Base-by-base conservation (phyloP, 352 stramenopile genomes). In the Phytophthora foliorum region DNA sequence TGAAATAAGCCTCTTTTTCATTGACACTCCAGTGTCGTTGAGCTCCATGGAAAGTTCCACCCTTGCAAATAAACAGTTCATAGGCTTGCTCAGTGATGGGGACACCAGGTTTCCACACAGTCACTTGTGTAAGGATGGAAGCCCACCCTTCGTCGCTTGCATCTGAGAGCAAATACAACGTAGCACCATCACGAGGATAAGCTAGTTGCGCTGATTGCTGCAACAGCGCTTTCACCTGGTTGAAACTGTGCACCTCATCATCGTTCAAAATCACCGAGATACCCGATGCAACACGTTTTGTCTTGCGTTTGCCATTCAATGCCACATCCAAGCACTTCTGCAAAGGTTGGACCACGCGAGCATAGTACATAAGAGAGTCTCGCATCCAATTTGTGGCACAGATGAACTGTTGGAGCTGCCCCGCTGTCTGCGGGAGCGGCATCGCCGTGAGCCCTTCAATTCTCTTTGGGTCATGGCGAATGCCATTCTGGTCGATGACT, bases 311-410 rank as follows among this genome's bases (percentile, higher is more conserved):
- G 19, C 17, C 49, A 29, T 6, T 39, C 0, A 55, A 29, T 41
- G 49, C 6, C 17, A 4, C 4, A 9, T 55, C 49, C 14, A 55
- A 7, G 6, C 24, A 29, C 27, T 27, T 19, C 29, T 55, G 49
- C 29, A 55, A 10, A 3, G 48, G 48, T 1, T 27, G 24, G 10
- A 59, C 27, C 0, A 25, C 24, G 4, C 36, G 52, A 4, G 36
- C 38, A 24, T 59, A 59, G 52, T 59, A 22, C 19, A 59, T 25
- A 0, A 59, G 36, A 24, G 22, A 29, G n/a, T 51, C 53, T 16
- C 38, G 24, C 53, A 60, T 51, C 53, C 38, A 60, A 17, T 60
- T 60, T 0, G 38, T 60, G 2, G 53, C 36, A 10, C 36, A 60
- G 9, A 60, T 60, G 6, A 60, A 60, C 17, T 42, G 38, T 24